Evolutionary conservation across 1,139 yeast genomes (phyloP).

Genomic region (Petasospora fabianii): DNA sequence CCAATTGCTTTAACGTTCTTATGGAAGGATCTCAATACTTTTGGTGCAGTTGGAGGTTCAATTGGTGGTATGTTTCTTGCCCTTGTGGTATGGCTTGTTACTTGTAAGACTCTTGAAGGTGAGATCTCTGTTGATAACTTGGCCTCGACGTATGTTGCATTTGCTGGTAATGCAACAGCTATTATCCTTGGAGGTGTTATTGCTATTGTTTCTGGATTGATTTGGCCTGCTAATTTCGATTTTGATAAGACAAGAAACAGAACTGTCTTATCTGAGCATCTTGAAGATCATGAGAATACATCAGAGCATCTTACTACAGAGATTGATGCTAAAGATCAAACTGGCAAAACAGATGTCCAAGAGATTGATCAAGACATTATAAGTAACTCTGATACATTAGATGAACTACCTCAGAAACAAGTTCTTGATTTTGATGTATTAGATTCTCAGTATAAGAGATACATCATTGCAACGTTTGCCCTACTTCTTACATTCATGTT

Average conservation of each 20-base stretch:
- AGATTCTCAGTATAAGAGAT: constrained; percentile 20
- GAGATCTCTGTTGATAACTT: constrained; percentile 27
- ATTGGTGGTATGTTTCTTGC: constrained; percentile 49
- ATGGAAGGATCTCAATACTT: constrained; percentile 37
- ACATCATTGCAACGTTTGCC: constrained; percentile 14
- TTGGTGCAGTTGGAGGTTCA: constrained; percentile 39
- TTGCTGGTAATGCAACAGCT: constrained; percentile 29
- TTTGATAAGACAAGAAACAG: constrained; percentile 34
- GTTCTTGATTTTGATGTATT: constrained; percentile 12
- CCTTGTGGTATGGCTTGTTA: constrained; percentile 48
- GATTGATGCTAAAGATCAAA: background rate
- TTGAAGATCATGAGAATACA: background rate
- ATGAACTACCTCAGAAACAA: constrained; percentile 14
- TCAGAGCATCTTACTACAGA: constrained; percentile 7
- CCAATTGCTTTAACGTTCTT: constrained; percentile 40
- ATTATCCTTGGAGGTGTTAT: constrained; percentile 33
- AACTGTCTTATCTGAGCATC: constrained; percentile 29
- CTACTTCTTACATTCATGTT: constrained; percentile 23
- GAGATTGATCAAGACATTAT: background rate
- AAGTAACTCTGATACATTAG: background rate
- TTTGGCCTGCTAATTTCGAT: constrained; percentile 38
- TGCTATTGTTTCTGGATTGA: constrained; percentile 30
- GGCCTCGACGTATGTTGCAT: constrained; percentile 28
- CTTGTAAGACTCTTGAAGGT: constrained; percentile 30
- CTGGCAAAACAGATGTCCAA: background rate